phyloP scores from a whole-genome alignment of 1,284 basidiomycete genomes.

The Trichosporon sp. region DNA sequence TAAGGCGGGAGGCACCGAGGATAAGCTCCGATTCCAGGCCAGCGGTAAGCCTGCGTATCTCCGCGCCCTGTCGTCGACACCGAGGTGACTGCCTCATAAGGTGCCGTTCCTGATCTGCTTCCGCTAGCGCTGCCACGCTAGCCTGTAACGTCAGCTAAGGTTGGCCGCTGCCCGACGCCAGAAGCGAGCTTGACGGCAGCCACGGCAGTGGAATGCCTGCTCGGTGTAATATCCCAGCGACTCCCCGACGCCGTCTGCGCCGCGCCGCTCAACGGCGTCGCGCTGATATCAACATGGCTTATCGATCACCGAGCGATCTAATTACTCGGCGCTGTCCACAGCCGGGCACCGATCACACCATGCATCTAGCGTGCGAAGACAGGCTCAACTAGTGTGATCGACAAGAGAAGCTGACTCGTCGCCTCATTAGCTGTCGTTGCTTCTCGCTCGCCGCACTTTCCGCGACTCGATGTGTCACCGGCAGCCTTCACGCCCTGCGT shows the following conservation, averaged over 20 bases:
- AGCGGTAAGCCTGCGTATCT: neutral
- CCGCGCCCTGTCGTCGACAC: neutral
- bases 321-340: too few species aligned
- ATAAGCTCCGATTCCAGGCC: neutral
- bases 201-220: too few species aligned
- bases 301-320: neutral
- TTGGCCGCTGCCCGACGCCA: neutral
- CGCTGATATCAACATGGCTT: neutral
- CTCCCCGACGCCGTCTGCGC: neutral
- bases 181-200: too few species aligned
- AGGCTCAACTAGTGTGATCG: too few species aligned
- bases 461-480: too few species aligned
- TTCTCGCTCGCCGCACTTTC: neutral
- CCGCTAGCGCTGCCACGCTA: too few species aligned
- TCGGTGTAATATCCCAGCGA: neutral
- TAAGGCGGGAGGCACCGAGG: neutral
- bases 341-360: too few species aligned
- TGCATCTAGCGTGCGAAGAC: too few species aligned
- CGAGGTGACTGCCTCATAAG: neutral
- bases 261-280: neutral
- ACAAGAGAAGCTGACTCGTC: neutral
- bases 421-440: neutral
- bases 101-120: neutral
- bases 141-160: neutral
- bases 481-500: neutral